A percentile compares a stretch with the other conserved stretches of the same genome.
Conservation (phyloP, 176 grass and related monocot species). For the Chloris gayana region DNA sequence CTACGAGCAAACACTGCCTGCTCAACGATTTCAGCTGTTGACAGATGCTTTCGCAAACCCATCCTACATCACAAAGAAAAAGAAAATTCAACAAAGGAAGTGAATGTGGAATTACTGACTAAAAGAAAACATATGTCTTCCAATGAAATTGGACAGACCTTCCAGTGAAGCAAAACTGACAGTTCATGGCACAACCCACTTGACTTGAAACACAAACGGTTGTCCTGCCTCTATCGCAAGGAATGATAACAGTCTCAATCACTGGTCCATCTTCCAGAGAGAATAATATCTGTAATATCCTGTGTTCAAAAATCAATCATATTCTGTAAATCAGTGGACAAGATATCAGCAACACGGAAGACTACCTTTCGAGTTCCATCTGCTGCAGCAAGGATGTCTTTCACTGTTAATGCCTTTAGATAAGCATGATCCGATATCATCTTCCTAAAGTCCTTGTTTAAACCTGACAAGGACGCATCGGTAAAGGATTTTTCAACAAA, state of each 20-base stretch:
- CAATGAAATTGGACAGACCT: slow-evolving; percentile 48
- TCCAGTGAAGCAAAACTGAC: slow-evolving; percentile 98
- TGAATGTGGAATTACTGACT: neutral
- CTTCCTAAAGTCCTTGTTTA: slow-evolving; percentile 93
- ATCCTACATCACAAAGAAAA: slow-evolving; percentile 48
- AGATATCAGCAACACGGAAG: slow-evolving; percentile 31
- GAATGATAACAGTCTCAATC: slow-evolving; percentile 96
- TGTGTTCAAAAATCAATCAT: slow-evolving; percentile 69
- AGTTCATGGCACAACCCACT: slow-evolving; percentile 97
- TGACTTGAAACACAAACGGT: slow-evolving; percentile 97
- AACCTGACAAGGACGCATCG: slow-evolving; percentile 46
- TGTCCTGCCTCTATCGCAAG: slow-evolving; percentile 71
- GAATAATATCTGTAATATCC: slow-evolving; percentile 93
- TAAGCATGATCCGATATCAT: slow-evolving; percentile 74
- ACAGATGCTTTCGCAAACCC: slow-evolving; percentile 91
- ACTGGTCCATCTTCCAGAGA: slow-evolving; percentile 77
- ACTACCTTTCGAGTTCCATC: slow-evolving; percentile 92
- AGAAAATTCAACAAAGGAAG: slow-evolving; percentile 5
- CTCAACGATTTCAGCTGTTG: slow-evolving; percentile 95
- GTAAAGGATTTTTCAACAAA: slow-evolving; percentile 2
- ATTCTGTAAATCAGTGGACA: slow-evolving; percentile 29
- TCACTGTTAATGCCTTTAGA: slow-evolving; percentile 81
- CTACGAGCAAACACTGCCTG: slow-evolving; percentile 93
- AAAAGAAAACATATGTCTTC: neutral
- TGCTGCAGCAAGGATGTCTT: slow-evolving; percentile 69